Evolutionary conservation across 2,329 filamentous ascomycete genomes (phyloP).

Genomic region (Ophiostoma perfectum): DNA sequence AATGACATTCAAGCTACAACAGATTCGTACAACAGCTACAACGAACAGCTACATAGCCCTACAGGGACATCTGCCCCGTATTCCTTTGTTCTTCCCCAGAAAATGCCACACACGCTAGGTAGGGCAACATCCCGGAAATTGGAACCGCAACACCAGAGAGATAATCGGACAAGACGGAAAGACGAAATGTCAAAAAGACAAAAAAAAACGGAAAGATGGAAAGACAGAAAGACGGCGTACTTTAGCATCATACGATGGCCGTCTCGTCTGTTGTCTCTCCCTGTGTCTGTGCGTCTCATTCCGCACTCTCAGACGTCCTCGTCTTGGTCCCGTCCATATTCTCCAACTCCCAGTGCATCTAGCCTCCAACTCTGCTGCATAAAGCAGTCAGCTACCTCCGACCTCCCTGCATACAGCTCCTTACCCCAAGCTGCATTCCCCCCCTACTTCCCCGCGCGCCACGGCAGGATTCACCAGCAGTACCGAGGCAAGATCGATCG

Average conservation of each 20-base stretch:
- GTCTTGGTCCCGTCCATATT: not conserved
- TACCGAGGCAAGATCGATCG: not conserved
- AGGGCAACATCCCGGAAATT: too few species aligned
- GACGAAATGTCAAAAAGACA: not conserved
- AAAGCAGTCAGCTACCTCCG: too few species aligned
- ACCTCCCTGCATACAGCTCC: not conserved
- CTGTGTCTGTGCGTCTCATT: not conserved
- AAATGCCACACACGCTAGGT: not conserved
- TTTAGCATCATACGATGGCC: too few species aligned
- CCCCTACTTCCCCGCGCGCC: conserved; percentile 2
- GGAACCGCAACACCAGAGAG: too few species aligned
- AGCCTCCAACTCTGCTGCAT: not conserved
- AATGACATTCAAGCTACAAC: too few species aligned
- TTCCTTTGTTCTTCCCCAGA: not conserved
- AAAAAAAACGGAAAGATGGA: not conserved
- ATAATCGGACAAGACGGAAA: too few species aligned
- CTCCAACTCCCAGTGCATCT: not conserved
- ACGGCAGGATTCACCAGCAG: not conserved
- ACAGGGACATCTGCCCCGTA: not conserved
- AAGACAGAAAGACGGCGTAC: not conserved
- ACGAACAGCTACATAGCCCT: too few species aligned
- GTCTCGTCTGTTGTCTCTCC: not conserved
- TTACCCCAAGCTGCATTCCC: not conserved
- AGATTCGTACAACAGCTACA: too few species aligned
- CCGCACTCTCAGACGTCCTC: not conserved